phyloP scores from a whole-genome alignment of 257 asterid genomes.

The Eustoma russellianum region DNA sequence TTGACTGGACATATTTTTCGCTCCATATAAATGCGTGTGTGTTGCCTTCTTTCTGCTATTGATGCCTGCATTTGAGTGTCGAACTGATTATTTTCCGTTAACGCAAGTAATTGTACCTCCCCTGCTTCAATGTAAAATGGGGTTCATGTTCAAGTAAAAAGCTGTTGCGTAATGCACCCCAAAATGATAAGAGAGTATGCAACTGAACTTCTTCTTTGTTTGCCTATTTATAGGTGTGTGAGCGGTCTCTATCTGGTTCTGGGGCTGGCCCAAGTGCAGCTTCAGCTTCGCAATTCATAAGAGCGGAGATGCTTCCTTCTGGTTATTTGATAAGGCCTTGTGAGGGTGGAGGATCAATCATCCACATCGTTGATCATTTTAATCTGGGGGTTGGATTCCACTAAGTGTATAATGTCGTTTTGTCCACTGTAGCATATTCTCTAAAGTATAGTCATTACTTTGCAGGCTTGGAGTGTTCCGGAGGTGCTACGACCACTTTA shows the following conservation, averaged over 20 bases:
- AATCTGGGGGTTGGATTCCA: slow-evolving; percentile 56
- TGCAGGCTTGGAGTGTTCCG: slow-evolving; percentile 94
- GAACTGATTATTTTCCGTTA: too few relatives aligned
- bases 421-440: neutral
- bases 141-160: too few relatives aligned
- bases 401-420: neutral
- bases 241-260: slow-evolving; percentile 87
- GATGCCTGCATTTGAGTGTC: too few relatives aligned
- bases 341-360: slow-evolving; percentile 97
- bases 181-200: too few relatives aligned
- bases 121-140: too few relatives aligned
- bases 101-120: too few relatives aligned
- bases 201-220: slow-evolving; percentile 5
- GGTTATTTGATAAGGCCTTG: slow-evolving; percentile 89
- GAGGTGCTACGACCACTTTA: slow-evolving; percentile 95
- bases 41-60: too few relatives aligned
- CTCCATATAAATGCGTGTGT: too few relatives aligned
- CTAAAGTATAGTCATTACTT: slow-evolving; percentile 1
- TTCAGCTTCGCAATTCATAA: slow-evolving; percentile 75
- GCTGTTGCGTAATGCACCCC: too few relatives aligned
- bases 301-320: slow-evolving; percentile 88
- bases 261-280: slow-evolving; percentile 75
- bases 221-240: slow-evolving; percentile 56
- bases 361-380: slow-evolving; percentile 90
- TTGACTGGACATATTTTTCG: too few relatives aligned